Percentiles rank a stretch among this genome's conserved stretches.
phyloP scores from a whole-genome alignment of 192 early-diverging fungal genomes.

The Dispira parvispora region DNA sequence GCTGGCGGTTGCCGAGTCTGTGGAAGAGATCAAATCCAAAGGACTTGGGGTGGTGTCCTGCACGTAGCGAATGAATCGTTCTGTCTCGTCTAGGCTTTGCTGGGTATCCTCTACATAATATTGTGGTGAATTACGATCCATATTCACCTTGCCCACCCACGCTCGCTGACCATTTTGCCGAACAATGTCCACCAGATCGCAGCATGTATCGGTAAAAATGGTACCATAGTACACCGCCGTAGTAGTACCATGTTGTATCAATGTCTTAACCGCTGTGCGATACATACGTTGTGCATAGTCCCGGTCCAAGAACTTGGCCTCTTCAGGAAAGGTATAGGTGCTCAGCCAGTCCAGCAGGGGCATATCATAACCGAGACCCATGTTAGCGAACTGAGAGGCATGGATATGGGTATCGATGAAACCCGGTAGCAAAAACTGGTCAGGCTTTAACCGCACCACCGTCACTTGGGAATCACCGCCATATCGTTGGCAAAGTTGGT shows the following conservation, averaged over 20 bases:
- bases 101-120: conserved; percentile 60
- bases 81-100: conserved; percentile 45
- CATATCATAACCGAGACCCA: conserved; percentile 79
- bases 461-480: neutral
- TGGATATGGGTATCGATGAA: conserved; percentile 91
- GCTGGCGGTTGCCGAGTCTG: neutral
- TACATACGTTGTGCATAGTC: conserved; percentile 55
- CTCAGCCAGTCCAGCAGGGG: conserved; percentile 81
- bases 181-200: conserved; percentile 55
- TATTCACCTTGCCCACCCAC: conserved; percentile 90
- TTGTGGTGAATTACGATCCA: conserved; percentile 76
- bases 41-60: conserved; percentile 17
- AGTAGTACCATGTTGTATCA: conserved; percentile 72
- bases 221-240: conserved; percentile 86
- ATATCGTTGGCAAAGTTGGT: neutral
- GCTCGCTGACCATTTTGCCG: conserved; percentile 74
- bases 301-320: conserved; percentile 49
- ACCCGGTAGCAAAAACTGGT: conserved; percentile 77
- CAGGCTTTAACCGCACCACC: conserved; percentile 20
- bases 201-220: conserved; percentile 61
- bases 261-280: conserved; percentile 40
- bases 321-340: conserved; percentile 80
- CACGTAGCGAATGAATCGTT: conserved; percentile 41
- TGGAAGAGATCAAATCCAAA: neutral
- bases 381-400: conserved; percentile 78